Conservation (phyloP, 192 early-diverging fungal genomes). For the Gamsiella multidivaricata region DNA sequence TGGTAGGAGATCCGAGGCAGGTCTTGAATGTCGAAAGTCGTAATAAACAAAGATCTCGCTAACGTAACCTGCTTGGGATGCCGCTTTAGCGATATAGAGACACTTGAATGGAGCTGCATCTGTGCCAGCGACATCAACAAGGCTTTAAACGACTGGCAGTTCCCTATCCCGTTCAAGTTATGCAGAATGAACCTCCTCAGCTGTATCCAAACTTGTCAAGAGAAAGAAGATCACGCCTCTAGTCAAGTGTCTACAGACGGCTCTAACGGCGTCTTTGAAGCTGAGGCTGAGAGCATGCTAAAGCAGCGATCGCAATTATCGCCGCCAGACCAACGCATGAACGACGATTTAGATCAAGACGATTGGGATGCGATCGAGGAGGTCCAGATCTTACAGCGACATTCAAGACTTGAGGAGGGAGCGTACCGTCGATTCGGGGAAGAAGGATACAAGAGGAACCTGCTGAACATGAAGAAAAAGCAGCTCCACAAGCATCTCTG, state of each 20-base stretch:
- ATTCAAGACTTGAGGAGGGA: not conserved
- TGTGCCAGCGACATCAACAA: conserved; percentile 2
- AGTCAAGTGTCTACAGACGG: too few relatives aligned
- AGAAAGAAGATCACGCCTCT: not conserved
- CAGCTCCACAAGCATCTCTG: conserved; percentile 34
- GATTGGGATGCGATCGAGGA: conserved; percentile 39
- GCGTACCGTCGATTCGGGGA: conserved; percentile 14
- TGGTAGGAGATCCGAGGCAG: conserved; percentile 8
- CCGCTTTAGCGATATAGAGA: conserved; percentile 25
- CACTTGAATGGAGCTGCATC: conserved; percentile 30
- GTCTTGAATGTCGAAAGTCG: too few relatives aligned
- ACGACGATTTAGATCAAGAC: conserved; percentile 10
- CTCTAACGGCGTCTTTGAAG: too few relatives aligned
- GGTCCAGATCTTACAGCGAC: not conserved
- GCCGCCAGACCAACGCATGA: too few relatives aligned
- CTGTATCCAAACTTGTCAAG: conserved; percentile 15
- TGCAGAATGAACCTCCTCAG: conserved; percentile 25
- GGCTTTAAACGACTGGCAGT: conserved; percentile 18
- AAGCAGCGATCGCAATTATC: not conserved
- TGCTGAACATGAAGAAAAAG: conserved; percentile 4
- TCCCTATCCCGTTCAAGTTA: conserved; percentile 44
- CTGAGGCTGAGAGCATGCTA: too few relatives aligned
- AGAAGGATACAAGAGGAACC: not conserved
- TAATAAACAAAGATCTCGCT: too few relatives aligned
- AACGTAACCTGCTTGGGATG: too few relatives aligned